These are phyloP conservation scores for Suhomyces sp. DNA, from an alignment of 805 yeast genomes.

Conservation along the genomic window DNA sequence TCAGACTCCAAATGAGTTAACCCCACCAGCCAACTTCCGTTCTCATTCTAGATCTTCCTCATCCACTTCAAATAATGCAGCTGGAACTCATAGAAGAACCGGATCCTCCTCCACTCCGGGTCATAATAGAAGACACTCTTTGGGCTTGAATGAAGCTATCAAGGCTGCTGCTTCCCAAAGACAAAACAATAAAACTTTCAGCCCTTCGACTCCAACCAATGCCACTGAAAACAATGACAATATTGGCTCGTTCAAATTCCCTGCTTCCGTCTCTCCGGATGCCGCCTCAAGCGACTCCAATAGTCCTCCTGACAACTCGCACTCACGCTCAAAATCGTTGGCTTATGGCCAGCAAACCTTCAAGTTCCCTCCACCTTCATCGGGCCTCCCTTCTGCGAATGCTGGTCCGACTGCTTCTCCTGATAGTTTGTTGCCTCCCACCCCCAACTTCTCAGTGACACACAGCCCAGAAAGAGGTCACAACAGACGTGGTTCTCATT, in stretches of 20 bases:
- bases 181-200: conserved; percentile 36
- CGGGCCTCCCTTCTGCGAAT: conserved; percentile 24
- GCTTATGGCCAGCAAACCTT: conserved; percentile 45
- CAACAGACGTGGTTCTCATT: conserved; percentile 40
- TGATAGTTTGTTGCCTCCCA: conserved; percentile 46
- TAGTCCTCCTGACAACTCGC: conserved; percentile 11
- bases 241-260: conserved; percentile 52
- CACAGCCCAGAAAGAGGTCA: conserved; percentile 41
- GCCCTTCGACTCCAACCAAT: conserved; percentile 24
- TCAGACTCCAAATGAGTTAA: conserved; percentile 11
- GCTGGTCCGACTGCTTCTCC: conserved; percentile 17
- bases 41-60: conserved; percentile 37
- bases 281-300: conserved; percentile 16
- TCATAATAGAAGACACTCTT: conserved; percentile 86
- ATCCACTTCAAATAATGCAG: conserved; percentile 11
- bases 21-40: conserved; percentile 21
- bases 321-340: conserved; percentile 37
- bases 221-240: conserved; percentile 13
- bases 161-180: conserved; percentile 94
- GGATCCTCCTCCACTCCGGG: conserved; percentile 46
- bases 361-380: conserved; percentile 55
- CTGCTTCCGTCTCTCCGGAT: conserved; percentile 42
- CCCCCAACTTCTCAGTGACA: conserved; percentile 47
- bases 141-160: conserved; percentile 89
- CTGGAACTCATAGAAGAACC: conserved; percentile 33